phyloP scores from a whole-genome alignment of 2,329 filamentous ascomycete genomes.

The Exutisphaerella laricina region DNA sequence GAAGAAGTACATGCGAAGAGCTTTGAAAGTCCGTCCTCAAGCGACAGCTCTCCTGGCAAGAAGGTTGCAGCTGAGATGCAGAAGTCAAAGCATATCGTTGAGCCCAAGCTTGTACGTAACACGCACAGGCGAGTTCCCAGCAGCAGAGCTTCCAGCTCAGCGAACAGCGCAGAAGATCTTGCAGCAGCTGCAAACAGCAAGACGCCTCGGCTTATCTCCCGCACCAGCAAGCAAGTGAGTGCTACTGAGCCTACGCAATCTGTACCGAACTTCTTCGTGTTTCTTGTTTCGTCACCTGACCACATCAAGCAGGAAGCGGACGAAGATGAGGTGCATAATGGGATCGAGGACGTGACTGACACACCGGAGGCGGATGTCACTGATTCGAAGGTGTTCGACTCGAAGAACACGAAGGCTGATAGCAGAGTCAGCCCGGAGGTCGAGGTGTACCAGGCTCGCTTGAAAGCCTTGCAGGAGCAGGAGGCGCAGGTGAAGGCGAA shows the following conservation, averaged over 20 bases:
- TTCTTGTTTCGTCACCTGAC: not conserved
- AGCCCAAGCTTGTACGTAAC: conserved; percentile 5
- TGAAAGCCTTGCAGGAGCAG: not conserved
- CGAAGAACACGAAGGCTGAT: not conserved
- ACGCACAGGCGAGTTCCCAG: conserved; percentile 3
- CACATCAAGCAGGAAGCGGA: not conserved
- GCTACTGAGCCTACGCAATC: not conserved
- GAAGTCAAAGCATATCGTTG: conserved; percentile 9
- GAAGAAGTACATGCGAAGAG: not conserved
- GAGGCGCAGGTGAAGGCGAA: conserved; percentile 8
- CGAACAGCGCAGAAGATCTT: not conserved
- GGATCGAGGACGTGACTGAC: not conserved
- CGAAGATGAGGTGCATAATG: not conserved
- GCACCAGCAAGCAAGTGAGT: not conserved
- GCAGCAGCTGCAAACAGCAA: conserved; percentile 38
- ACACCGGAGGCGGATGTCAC: not conserved
- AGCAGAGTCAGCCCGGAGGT: conserved; percentile 6
- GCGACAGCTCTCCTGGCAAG: not conserved
- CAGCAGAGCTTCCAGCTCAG: not conserved
- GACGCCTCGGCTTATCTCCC: not conserved
- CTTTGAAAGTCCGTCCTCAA: not conserved
- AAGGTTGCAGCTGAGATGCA: not conserved
- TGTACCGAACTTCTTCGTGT: not conserved
- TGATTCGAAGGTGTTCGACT: conserved; percentile 1
- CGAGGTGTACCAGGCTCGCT: conserved; percentile 1